Base-by-base conservation (phyloP, 257 asterid genomes). In the Dorcoceras hygrometricum region DNA sequence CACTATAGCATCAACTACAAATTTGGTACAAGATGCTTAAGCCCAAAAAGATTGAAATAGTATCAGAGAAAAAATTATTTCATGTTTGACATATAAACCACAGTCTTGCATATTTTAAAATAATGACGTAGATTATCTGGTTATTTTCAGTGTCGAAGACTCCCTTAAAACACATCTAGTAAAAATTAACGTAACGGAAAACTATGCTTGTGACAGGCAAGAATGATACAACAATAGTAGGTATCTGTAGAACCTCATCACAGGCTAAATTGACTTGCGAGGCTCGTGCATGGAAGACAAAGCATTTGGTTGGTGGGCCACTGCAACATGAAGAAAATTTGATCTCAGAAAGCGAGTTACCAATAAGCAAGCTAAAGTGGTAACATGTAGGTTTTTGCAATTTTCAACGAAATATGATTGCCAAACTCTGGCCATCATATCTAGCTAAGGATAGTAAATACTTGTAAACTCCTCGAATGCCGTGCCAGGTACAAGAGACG, bases 291-390 rank as follows among this genome's bases (percentile, higher is more conserved):
- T 93, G 99, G 76, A 74, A 90, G 76, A 90, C 55, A 72, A 90
- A 90, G 79, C 99, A 93, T 78, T 90, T 95, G 46, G 99, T 93
- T 66, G 99, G 95, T 67, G 99, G 97, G 65, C 99, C 99, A 59
- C 97, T 93, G 91, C 74, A 78, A 60, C 62, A 67, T 59, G 63
- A 78, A 63, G 27, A 71, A 59, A 59, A 71, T 16, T n/a, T 62
- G 61, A 8, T 7, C 61, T 64, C 29, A 70, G 36, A 83, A 65
- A 58, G 64, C 43, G 50, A 68, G 26, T 32, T 4, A 11, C 3
- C 50, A 39, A 72, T 29, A 22, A n/a, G 63, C 64, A 22, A n/a
- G 63, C 64, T 25, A 58, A 2, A 20, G 31, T 18, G 31, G 39
- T 9, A 65, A 32, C 65, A 75, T 48, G 24, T 27, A 16, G 71